Evolutionary conservation across 352 stramenopile species (phyloP).

Genomic region (Lagenidium sp.): DNA sequence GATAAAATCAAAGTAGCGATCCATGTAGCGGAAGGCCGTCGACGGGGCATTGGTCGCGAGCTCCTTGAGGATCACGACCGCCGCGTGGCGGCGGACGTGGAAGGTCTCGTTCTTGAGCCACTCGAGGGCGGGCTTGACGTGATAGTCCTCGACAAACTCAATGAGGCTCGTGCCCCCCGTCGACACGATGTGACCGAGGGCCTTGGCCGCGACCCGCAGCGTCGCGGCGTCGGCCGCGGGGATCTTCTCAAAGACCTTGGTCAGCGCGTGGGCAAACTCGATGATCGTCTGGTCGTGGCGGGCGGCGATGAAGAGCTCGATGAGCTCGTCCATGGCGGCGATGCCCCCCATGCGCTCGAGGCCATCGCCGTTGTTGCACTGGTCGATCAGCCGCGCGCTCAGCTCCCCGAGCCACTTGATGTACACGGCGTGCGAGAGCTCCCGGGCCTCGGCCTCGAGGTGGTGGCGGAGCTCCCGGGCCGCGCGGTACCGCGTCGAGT

Average conservation of each 20-base stretch:
- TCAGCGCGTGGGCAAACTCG: conserved; percentile 83
- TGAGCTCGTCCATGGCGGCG: conserved; percentile 83
- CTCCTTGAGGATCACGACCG: conserved; percentile 84
- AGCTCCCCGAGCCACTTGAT: conserved; percentile 86
- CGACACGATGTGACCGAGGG: conserved; percentile 81
- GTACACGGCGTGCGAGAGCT: conserved; percentile 77
- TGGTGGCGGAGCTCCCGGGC: conserved; percentile 70
- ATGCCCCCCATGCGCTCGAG: conserved; percentile 80
- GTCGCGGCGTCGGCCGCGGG: conserved; percentile 59
- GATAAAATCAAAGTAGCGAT: conserved; percentile 87
- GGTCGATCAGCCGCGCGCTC: conserved; percentile 69
- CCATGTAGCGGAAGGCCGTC: conserved; percentile 82
- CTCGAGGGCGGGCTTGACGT: conserved; percentile 79
- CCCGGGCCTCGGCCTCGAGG: conserved; percentile 81
- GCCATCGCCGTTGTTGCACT: conserved; percentile 73
- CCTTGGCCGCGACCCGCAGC: conserved; percentile 66
- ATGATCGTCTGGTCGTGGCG: conserved; percentile 88
- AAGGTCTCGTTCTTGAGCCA: conserved; percentile 89
- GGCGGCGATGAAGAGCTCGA: conserved; percentile 85
- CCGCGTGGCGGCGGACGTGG: conserved; percentile 75
- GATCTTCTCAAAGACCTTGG: conserved; percentile 85
- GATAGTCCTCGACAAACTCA: conserved; percentile 86
- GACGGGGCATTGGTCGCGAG: conserved; percentile 80
- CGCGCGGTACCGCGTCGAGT: conserved; percentile 45
- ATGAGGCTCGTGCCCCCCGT: conserved; percentile 80